These are phyloP conservation scores for Saturnispora hagleri DNA, from an alignment of 805 yeast species.

Conservation along the genomic window DNA sequence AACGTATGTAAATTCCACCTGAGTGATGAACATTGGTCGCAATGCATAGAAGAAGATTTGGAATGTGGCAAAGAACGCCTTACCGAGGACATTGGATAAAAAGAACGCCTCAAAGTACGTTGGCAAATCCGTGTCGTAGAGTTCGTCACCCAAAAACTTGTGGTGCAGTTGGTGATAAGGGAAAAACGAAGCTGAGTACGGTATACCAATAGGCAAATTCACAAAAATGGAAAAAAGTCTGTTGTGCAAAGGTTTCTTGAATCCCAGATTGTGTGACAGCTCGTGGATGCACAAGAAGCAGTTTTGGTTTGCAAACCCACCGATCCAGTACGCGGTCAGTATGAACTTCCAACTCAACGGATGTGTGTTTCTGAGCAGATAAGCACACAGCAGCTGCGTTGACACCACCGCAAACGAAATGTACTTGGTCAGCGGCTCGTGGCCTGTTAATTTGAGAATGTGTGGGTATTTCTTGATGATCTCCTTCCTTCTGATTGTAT, in stretches of 20 bases:
- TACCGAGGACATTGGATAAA: conserved; percentile 71
- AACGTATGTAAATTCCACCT: conserved; percentile 61
- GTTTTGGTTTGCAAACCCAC: conserved; percentile 82
- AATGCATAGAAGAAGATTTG: conserved; percentile 85
- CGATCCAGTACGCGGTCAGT: conserved; percentile 62
- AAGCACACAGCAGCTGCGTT: conserved; percentile 61
- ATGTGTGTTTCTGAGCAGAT: conserved; percentile 44
- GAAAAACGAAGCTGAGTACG: conserved; percentile 79
- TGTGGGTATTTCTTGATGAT: conserved; percentile 73
- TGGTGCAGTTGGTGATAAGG: conserved; percentile 92
- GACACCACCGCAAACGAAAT: conserved; percentile 55
- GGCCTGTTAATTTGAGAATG: conserved; percentile 71
- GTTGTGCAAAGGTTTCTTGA: conserved; percentile 69
- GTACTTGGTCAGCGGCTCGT: conserved; percentile 79
- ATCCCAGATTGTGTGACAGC: conserved; percentile 73
- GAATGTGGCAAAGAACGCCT: conserved; percentile 82
- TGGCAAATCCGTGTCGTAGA: conserved; percentile 81
- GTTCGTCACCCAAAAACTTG: conserved; percentile 79
- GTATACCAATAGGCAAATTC: conserved; percentile 82
- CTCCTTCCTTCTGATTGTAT: conserved; percentile 59
- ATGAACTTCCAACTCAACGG: conserved; percentile 48
- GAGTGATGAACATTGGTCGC: conserved; percentile 80
- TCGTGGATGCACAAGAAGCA: conserved; percentile 84
- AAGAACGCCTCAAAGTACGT: conserved; percentile 68
- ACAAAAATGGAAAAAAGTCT: conserved; percentile 68